Evolutionary conservation across 2,329 filamentous ascomycete genomes (phyloP), one percentile per base, ranked within the genome.

Genomic region (Arthrobotrys musiformis): DNA sequence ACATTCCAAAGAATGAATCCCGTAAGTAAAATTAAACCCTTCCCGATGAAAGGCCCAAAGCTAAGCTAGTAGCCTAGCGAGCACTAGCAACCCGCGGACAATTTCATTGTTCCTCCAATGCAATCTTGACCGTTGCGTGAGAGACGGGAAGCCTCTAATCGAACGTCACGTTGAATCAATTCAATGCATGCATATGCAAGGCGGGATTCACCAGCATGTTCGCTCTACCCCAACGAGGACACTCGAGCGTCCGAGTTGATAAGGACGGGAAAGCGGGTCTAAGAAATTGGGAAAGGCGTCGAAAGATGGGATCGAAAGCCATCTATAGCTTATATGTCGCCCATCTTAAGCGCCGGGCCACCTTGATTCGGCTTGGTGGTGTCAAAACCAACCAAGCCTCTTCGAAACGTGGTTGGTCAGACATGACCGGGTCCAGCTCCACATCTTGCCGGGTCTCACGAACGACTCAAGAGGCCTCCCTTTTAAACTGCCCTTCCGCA

Each of bases 321-420:
- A 37, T 61, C 33, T 22, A 28, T 37, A 40, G 54, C 54, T 67
- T 77, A 77, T 77, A 77, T 70, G 73, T 37, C 52, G 64, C 46
- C 58, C 40, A 62, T 30, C 17, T 24, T 77, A 77, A 77, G 73
- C 73, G 73, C 73, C 66, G 66, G 73, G 58, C 40, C 52, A 63
- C 40, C 72, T 70, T 70, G 52, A 61, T 77, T 77, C 15, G 73
- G 73, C 54, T 70, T 77, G 73, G 73, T 77, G 73, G 73, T 70
- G 58, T 77, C 66, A 52, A 77, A 77, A 70, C 73, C 66, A 66
- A 77, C 73, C 66, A 76, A 69, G 73, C 58, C 73, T 56, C 66
- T 77, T 50, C 64, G 66, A 77, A 77, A 77, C 66, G 24, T 77
- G 73, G 73, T 77, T 77, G 73, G 73, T 77, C 73, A 66, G 73